Conservation (phyloP, 2,329 filamentous ascomycete genomes). For the Colletotrichum zoysiae region DNA sequence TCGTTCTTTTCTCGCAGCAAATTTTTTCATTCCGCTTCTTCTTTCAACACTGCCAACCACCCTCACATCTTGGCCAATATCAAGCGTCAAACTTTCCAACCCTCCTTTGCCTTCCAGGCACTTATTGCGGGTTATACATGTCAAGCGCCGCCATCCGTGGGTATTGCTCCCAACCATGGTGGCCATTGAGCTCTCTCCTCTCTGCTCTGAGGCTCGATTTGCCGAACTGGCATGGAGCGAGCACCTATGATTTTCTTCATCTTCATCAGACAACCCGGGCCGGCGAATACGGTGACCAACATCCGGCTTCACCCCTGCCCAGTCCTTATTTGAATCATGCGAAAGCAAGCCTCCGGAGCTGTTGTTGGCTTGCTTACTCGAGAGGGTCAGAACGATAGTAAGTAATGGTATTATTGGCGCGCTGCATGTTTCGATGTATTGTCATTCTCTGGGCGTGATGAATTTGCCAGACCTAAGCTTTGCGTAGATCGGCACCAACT, state of each 20-base stretch:
- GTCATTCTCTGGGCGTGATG: not conserved
- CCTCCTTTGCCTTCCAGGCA: not conserved
- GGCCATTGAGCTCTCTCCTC: not conserved
- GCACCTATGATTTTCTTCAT: not conserved
- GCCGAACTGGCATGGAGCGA: not conserved
- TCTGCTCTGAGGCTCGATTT: not conserved
- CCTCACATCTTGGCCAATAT: not conserved
- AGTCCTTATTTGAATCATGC: no score
- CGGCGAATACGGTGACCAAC: not conserved
- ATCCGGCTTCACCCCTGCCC: no score
- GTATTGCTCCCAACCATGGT: not conserved
- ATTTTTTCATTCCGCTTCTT: not conserved
- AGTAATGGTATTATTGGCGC: no score
- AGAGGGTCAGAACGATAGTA: not conserved
- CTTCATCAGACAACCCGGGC: not conserved
- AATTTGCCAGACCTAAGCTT: conserved; percentile 38
- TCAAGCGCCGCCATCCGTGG: not conserved
- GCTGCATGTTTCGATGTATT: not conserved
- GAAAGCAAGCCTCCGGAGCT: not conserved
- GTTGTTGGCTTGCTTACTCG: not conserved
- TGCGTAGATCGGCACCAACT: conserved; percentile 40
- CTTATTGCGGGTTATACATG: not conserved
- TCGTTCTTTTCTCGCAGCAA: not conserved
- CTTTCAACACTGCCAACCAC: not conserved
- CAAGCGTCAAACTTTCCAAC: not conserved